phyloP scores from a whole-genome alignment of 2,329 filamentous ascomycete species.

The Fusarium oxysporum region DNA sequence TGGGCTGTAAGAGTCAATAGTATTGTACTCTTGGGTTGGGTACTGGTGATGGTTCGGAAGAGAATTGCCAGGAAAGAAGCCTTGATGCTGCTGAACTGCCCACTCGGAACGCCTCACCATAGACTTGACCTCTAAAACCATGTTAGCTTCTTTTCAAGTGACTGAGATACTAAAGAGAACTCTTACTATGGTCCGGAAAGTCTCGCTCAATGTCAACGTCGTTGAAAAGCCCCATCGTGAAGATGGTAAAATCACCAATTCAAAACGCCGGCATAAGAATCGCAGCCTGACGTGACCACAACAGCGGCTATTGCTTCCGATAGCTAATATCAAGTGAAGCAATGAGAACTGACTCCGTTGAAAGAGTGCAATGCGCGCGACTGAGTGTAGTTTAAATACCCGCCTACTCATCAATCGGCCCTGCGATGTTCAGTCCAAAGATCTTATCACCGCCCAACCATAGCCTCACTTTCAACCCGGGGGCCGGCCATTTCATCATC shows the following conservation, averaged over 20 bases:
- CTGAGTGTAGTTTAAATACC: conserved; percentile 3
- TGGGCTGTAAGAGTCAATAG: neutral
- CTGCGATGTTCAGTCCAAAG: neutral
- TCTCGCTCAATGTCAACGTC: conserved; percentile 8
- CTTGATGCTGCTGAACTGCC: neutral
- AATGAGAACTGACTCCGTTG: neutral
- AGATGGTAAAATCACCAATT: neutral
- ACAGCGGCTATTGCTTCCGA: neutral
- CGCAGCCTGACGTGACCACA: neutral
- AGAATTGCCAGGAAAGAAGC: neutral
- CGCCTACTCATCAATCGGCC: neutral
- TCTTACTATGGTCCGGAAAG: conserved; percentile 7
- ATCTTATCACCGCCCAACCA: neutral
- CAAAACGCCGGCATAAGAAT: neutral
- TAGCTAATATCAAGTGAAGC: neutral
- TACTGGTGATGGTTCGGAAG: neutral
- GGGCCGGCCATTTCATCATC: conserved; percentile 5
- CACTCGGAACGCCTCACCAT: neutral
- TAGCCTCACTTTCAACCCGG: neutral
- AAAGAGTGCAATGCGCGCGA: neutral
- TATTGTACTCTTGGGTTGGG: neutral
- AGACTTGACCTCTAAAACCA: neutral
- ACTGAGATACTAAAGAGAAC: accelerated
- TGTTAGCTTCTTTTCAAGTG: neutral
- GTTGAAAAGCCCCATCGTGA: conserved; percentile 17